phyloP scores from a whole-genome alignment of 2,329 filamentous ascomycete species.

The Colletotrichum limetticola region DNA sequence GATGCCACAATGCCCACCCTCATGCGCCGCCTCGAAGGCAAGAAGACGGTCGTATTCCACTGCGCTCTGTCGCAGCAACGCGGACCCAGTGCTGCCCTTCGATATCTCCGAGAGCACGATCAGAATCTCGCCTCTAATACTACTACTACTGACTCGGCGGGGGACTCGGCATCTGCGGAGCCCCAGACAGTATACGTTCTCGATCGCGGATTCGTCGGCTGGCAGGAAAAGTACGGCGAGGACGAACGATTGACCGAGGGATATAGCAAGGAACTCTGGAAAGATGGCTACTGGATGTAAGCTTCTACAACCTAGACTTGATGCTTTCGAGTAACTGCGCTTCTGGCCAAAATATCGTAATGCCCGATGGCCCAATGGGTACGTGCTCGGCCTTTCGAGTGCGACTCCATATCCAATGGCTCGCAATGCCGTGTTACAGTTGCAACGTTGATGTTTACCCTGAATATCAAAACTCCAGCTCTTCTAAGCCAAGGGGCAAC shows the following conservation, averaged over 20 bases:
- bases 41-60: conserved; percentile 91
- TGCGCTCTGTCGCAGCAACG: conserved; percentile 92
- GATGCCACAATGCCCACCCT: conserved; percentile 84
- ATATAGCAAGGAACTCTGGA: conserved; percentile 88
- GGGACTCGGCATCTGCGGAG: conserved; percentile 9
- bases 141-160: conserved; percentile 13
- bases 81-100: conserved; percentile 84
- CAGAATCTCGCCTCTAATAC: conserved; percentile 47
- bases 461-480: background rate
- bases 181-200: conserved; percentile 83
- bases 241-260: conserved; percentile 86
- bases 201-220: conserved; percentile 85
- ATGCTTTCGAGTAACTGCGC: no score
- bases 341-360: no score
- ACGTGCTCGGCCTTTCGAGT: background rate
- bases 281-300: conserved; percentile 58
- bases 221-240: conserved; percentile 86
- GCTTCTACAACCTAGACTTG: background rate
- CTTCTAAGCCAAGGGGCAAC: background rate
- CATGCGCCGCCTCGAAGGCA: conserved; percentile 79
- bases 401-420: background rate
- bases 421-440: background rate
- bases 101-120: conserved; percentile 79
- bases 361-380: background rate
- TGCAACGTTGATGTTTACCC: background rate